Evolutionary conservation across 495 filamentous ascomycete genomes (phyloP), one percentile per base, ranked within the genome.

Genomic region (Hyaloscypha finlandica): DNA sequence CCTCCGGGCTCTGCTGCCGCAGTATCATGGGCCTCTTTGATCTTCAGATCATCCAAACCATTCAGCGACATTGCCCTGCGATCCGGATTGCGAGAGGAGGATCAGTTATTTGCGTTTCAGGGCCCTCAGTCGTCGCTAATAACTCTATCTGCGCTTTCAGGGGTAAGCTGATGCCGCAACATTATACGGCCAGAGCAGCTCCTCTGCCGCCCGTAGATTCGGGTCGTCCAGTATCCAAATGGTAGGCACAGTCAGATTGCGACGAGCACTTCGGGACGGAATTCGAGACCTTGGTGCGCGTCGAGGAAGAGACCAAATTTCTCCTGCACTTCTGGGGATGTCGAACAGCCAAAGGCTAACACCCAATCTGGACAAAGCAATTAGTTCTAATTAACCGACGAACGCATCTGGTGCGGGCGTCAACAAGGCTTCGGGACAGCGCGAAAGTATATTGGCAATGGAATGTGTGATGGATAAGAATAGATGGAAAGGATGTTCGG

Each of bases 1-100:
- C 93, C 94, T 78, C 94, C 95, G 48, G 91, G 88, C 75, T 99
- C 96, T 45, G 83, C 84, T 66, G 89, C 81, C 57, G 93, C 90
- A 70, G 83, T 79, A 70, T 93, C 91, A 80, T 96, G 90, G 70
- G 94, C 93, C 77, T 94, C 93, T 77, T 87, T 84, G 74, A 99
- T 83, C 70, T 85, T 84, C 71, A 85, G 81, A 81, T 86, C 85
- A 81, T 98, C 95, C 81, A 99, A 83, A 70, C 95, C 95, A 89
- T 98, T 97, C 79, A 99, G 84, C 84, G 95, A 98, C 95, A 99
- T 99, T 29, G 55, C 73, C 73, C 45, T 66, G 57, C 48, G 57
- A 65, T 64, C 31, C 54, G 55, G 29, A 37, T 30, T 48, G n/a
- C 45, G 22, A 12, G 8, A 48, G 37, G 37, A 48, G 37, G 37